Conservation (phyloP, 495 filamentous ascomycete genomes). For the Aspergillus sparsus region DNA sequence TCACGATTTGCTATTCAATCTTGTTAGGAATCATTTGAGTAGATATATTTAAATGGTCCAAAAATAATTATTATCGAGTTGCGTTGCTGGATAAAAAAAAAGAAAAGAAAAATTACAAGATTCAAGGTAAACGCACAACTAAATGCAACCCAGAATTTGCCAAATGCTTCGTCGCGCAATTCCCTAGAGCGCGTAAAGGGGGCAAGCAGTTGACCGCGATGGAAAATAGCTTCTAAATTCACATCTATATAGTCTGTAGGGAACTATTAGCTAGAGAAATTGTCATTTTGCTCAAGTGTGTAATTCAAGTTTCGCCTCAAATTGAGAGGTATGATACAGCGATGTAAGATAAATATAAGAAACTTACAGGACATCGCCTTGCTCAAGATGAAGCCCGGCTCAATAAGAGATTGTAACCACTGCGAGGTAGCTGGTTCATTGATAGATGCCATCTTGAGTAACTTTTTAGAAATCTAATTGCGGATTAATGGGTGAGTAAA, state of each 20-base stretch:
- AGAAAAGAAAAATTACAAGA: not conserved
- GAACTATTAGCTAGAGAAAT: too few relatives aligned
- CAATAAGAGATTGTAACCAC: conserved; percentile 30
- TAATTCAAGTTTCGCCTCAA: too few relatives aligned
- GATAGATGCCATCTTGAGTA: conserved; percentile 10
- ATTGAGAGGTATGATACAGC: too few relatives aligned
- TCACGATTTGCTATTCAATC: conserved; percentile 11
- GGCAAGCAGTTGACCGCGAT: conserved; percentile 40
- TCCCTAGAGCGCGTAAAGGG: conserved; percentile 34
- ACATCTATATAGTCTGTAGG: conserved; percentile 37
- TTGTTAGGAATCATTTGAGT: not conserved
- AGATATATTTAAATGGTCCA: not conserved
- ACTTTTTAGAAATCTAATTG: not conserved
- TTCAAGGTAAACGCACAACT: conserved; percentile 27
- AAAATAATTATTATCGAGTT: not conserved
- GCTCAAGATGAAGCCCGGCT: conserved; percentile 33
- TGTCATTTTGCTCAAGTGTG: too few relatives aligned
- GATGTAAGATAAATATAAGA: not conserved
- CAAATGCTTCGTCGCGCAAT: conserved; percentile 47
- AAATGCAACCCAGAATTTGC: conserved; percentile 47
- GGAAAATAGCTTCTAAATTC: conserved; percentile 37
- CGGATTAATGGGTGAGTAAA: not conserved
- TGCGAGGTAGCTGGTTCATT: conserved; percentile 17
- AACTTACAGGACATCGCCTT: conserved; percentile 38
- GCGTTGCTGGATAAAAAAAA: not conserved